Evolutionary conservation across 768 basidiomycete genomes (phyloP), one percentile per base, ranked within the genome.

Genomic region (Stropharia rugosoannulata): DNA sequence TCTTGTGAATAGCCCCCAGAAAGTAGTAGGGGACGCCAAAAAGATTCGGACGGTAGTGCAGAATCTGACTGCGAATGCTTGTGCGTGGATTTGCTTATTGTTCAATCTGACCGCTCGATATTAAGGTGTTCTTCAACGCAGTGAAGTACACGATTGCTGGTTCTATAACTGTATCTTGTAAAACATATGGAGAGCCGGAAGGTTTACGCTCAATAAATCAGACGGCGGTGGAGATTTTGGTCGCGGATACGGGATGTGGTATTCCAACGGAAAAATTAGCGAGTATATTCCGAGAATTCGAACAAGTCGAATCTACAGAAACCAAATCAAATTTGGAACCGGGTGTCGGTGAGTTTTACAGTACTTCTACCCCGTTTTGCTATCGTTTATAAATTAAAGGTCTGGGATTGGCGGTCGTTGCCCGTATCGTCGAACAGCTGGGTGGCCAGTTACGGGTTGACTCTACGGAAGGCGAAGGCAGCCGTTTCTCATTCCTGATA

Each of bases 371-470:
- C 11, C 15, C 5, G 2, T 12, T 25, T 15, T 15, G 37, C 5
- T 19, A 16, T 37, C 2, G n/a, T 19, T 18, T 41, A 22, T n/a
- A 27, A 50, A 42, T 12, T 42, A 55, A 38, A 76, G 89, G 89
- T 5, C 77, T 93, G 12, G 90, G 90, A 3, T 73, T 92, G 29
- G 90, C 91, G 3, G 87, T 91, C 5, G 90, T 93, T 10, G 88
- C 89, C 0, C 78, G 90, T 13, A 90, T 92, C 40, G 86, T 92
- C 3, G 85, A 87, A 61, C 89, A 90, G 58, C 77, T 92, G 1
- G 86, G 84, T 0, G 91, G 90, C 3, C 89, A 90, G 66, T 78
- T 94, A 2, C 82, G 87, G 5, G 89, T 90, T 3, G 87, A 91
- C 55, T 91, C 89, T 0, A 78, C 81, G 49, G 73, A 83, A n/a